phyloP scores from a whole-genome alignment of 2,329 filamentous ascomycete genomes.

The Arthrocladium fulminans region DNA sequence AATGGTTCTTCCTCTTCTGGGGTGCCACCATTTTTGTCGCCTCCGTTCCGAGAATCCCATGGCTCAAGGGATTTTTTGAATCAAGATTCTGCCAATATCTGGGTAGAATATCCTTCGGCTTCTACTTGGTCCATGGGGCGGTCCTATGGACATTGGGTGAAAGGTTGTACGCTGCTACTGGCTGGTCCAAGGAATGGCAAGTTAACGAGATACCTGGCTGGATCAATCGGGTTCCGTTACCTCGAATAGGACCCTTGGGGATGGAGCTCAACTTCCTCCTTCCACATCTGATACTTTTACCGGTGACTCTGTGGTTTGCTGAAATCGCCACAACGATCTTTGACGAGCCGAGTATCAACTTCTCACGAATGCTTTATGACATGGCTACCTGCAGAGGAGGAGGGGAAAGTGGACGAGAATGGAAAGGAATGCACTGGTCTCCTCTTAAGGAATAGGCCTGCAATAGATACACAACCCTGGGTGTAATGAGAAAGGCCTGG shows the following conservation, averaged over 20 bases:
- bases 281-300: conserved; percentile 52
- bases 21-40: conserved; percentile 50
- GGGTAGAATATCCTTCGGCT: conserved; percentile 39
- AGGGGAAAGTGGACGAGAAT: too few relatives aligned
- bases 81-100: conserved; percentile 37
- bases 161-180: conserved; percentile 53
- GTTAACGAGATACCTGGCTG: conserved; percentile 46
- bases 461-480: too few relatives aligned
- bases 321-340: conserved; percentile 48
- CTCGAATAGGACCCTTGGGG: conserved; percentile 49
- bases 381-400: too few relatives aligned
- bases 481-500: too few relatives aligned
- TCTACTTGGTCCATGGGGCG: conserved; percentile 41
- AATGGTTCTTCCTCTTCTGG: conserved; percentile 61
- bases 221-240: conserved; percentile 48
- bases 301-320: conserved; percentile 50
- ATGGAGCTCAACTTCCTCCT: conserved; percentile 52
- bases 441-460: too few relatives aligned
- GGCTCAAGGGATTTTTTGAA: conserved; percentile 43
- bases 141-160: conserved; percentile 49
- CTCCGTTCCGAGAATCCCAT: conserved; percentile 48
- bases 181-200: conserved; percentile 45
- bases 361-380: conserved; percentile 52
- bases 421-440: too few relatives aligned
- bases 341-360: conserved; percentile 53